Conservation (phyloP, 2,329 filamentous ascomycete species). For the Trichophyton mentagrophytes region DNA sequence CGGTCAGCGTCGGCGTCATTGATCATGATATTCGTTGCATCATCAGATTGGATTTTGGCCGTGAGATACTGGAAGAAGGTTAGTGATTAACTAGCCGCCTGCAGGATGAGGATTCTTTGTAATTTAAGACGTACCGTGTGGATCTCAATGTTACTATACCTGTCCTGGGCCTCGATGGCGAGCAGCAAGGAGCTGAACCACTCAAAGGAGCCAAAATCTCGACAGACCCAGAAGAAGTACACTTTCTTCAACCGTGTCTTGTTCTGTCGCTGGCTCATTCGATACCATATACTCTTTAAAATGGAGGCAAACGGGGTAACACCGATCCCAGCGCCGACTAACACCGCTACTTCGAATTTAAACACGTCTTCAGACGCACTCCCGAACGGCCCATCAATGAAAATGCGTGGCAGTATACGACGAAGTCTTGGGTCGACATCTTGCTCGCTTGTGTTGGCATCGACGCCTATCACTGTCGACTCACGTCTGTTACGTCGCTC, state of each 20-base stretch:
- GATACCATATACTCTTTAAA: constrained; percentile 80
- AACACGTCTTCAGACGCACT: constrained; percentile 81
- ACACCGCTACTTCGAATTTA: constrained; percentile 40
- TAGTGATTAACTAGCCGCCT: too few species aligned
- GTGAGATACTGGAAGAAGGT: constrained; percentile 51
- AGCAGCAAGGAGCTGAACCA: constrained; percentile 77
- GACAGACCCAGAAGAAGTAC: constrained; percentile 88
- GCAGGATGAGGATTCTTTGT: too few species aligned
- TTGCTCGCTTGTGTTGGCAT: constrained; percentile 38
- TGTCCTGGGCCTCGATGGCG: constrained; percentile 75
- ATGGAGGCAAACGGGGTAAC: constrained; percentile 42
- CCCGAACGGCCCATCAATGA: constrained; percentile 74
- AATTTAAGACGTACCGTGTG: constrained; percentile 34
- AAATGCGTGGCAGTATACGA: constrained; percentile 63
- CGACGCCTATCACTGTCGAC: constrained; percentile 59
- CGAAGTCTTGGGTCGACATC: constrained; percentile 58
- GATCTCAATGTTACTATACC: constrained; percentile 74
- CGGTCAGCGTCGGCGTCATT: constrained; percentile 75
- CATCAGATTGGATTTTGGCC: constrained; percentile 72
- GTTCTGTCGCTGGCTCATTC: constrained; percentile 74
- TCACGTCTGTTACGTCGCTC: constrained; percentile 21
- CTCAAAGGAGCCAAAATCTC: constrained; percentile 77
- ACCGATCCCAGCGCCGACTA: constrained; percentile 41
- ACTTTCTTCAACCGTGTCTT: constrained; percentile 71
- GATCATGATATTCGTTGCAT: constrained; percentile 86